Evolutionary conservation across 495 filamentous ascomycete species (phyloP).

Genomic region (Chaetomium fimeti): DNA sequence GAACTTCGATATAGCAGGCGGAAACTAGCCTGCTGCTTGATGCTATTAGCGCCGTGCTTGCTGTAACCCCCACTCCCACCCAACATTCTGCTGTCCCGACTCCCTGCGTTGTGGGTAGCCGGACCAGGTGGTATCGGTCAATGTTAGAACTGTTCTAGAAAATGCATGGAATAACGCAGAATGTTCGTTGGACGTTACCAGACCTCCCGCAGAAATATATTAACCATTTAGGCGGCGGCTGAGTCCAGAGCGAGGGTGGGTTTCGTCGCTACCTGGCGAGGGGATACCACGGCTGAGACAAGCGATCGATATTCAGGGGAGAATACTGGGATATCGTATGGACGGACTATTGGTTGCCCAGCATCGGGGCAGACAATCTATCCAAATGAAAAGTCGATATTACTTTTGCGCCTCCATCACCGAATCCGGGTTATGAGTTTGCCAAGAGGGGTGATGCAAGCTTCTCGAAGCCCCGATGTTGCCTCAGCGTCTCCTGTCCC

Average conservation of each 20-base stretch:
- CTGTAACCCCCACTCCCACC: no score
- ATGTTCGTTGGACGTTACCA: neutral
- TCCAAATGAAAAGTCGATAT: neutral
- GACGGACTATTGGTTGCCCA: neutral
- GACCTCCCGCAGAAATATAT: neutral
- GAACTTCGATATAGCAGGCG: no score
- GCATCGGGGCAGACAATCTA: neutral
- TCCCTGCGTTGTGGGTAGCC: no score
- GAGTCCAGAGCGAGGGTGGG: neutral
- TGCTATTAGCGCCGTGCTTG: no score
- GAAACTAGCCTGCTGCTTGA: no score
- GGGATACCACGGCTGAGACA: no score
- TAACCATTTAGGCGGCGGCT: constrained; percentile 4
- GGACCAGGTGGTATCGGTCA: neutral
- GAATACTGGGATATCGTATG: neutral
- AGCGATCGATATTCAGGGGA: neutral
- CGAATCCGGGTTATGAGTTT: neutral
- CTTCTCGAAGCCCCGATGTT: neutral
- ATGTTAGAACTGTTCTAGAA: neutral
- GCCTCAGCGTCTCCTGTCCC: neutral
- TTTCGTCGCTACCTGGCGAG: neutral
- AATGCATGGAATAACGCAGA: neutral
- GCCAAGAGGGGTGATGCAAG: neutral
- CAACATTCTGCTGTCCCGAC: no score
- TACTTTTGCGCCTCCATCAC: neutral